Base-by-base conservation (phyloP, 1,284 basidiomycete species). In the Takashimella tepidaria region DNA sequence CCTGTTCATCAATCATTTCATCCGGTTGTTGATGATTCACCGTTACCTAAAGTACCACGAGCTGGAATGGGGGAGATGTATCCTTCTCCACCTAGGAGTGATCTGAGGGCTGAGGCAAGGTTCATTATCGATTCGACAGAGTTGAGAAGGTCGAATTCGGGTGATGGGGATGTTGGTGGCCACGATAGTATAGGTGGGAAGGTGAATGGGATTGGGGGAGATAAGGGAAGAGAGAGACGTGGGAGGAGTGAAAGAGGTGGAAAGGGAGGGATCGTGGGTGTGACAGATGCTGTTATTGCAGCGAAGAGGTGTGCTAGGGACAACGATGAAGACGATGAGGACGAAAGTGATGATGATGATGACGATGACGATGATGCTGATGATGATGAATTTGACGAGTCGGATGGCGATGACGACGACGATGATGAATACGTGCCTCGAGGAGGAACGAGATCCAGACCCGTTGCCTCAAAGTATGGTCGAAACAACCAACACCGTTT, bases 31-130 rank as follows among this genome's bases (percentile, higher is more conserved):
- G 62, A 64, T 42, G 63, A 65, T 47, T 26, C 52, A 25, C 65
- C 64, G 5, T 47, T 65, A 11, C 65, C 59, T 1, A 54, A 54
- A 19, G 59, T 59, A 2, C 56, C 63, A 6, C 45, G 68, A 24
- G 56, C 56, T 37, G 66, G 66, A 20, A 62, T 68, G 66, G 68
- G 66, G 8, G 64, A 66, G 11, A 19, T 41, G 0, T 60, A 63
- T 19, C 61, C 66, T 0, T 44, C 54, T 0, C 68, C 67, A 1
- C 56, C 60, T 13, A 61, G 68, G 49, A 68, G 66, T 26, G 64
- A 66, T 11, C 25, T 56, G 10, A 12, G 21, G 10, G 48, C 41
- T 5, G 69, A 71, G 47, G 69, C 66, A 6, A 24, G 53, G 3
- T 61, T 60, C 44, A 66, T 72, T 25, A 66, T 70, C 19, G 47